Evolutionary conservation across 768 basidiomycete species (phyloP).

Genomic region (Tephrocybe sp.): DNA sequence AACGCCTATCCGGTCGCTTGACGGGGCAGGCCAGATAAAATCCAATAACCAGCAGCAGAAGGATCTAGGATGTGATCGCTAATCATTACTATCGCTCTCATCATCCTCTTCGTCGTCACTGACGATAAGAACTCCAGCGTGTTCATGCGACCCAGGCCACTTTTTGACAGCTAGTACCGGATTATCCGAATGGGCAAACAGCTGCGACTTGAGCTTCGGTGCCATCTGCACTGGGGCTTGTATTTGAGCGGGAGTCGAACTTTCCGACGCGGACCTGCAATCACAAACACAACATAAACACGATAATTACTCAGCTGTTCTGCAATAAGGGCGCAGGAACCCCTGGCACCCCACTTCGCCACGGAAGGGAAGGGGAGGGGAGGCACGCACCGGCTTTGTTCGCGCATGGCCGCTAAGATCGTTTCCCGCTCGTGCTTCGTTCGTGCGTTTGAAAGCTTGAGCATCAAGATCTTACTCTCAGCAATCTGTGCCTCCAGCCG

Average conservation of each 20-base stretch:
- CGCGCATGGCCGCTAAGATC: slow-evolving; percentile 44
- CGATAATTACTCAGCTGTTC: slow-evolving; percentile 22
- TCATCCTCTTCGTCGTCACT: slow-evolving; percentile 33
- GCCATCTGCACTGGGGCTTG: not conserved
- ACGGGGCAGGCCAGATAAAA: not conserved
- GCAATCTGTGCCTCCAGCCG: slow-evolving; percentile 50
- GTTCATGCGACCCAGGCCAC: slow-evolving; percentile 46
- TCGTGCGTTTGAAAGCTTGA: slow-evolving; percentile 38
- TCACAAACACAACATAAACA: slow-evolving; percentile 18
- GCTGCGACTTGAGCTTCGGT: not conserved
- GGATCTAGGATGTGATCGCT: not conserved
- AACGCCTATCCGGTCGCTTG: slow-evolving; percentile 12
- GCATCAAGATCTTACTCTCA: slow-evolving; percentile 52
- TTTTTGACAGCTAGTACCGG: slow-evolving; percentile 23
- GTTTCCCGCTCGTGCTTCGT: slow-evolving; percentile 51
- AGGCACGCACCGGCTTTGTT: slow-evolving; percentile 51
- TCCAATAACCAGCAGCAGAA: not conserved
- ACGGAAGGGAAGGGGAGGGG: slow-evolving; percentile 4
- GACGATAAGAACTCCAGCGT: slow-evolving; percentile 43
- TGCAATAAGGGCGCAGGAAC: not conserved
- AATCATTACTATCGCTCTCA: slow-evolving; percentile 17
- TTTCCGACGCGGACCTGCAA: slow-evolving; percentile 33
- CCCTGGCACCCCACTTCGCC: slow-evolving; percentile 10
- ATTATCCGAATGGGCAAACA: not conserved
- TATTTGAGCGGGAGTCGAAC: slow-evolving; percentile 6